These are phyloP conservation scores for Schoenoplectus tabernaemontani DNA, from an alignment of 202 grass and related monocot species.

Conservation along the genomic window DNA sequence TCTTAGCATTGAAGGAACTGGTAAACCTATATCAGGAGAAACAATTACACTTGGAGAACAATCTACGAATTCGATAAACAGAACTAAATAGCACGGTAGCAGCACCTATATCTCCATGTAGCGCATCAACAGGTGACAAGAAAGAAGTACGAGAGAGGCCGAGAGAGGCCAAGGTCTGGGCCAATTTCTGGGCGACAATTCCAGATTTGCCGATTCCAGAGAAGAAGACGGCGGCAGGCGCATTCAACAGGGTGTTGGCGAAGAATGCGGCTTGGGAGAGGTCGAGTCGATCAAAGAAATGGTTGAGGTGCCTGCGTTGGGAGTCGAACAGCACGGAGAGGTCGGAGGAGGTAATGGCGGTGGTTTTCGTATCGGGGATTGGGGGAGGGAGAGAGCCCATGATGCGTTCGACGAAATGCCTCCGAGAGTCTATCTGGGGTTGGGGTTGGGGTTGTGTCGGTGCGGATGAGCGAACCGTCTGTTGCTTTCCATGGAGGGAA, in stretches of 20 bases:
- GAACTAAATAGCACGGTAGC: background rate
- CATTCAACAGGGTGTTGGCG: slow-evolving; percentile 27
- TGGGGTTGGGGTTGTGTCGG: background rate
- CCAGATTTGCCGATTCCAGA: slow-evolving; percentile 38
- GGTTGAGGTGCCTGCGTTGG: slow-evolving; percentile 23
- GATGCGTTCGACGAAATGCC: slow-evolving; percentile 1
- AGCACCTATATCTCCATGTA: slow-evolving; percentile 35
- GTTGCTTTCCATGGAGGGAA: background rate
- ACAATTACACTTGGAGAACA: background rate
- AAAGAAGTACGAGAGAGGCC: slow-evolving; percentile 32
- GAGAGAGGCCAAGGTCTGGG: slow-evolving; percentile 33
- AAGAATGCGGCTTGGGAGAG: slow-evolving; percentile 25
- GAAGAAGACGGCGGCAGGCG: slow-evolving; percentile 37
- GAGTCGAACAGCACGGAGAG: slow-evolving; percentile 15
- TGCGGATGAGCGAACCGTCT: background rate
- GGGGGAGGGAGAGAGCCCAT: slow-evolving; percentile 13
- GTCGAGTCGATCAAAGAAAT: slow-evolving; percentile 34
- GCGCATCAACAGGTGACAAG: slow-evolving; percentile 33
- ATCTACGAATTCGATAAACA: background rate
- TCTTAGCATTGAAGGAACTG: background rate
- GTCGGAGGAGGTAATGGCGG: background rate
- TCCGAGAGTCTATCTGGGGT: background rate
- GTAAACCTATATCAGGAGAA: background rate
- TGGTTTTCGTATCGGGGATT: background rate
- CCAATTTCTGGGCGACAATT: slow-evolving; percentile 32